A percentile compares a stretch with the other conserved stretches of the same genome.
Conservation (phyloP, 192 early-diverging fungal species). For the Coemansia sp. region DNA sequence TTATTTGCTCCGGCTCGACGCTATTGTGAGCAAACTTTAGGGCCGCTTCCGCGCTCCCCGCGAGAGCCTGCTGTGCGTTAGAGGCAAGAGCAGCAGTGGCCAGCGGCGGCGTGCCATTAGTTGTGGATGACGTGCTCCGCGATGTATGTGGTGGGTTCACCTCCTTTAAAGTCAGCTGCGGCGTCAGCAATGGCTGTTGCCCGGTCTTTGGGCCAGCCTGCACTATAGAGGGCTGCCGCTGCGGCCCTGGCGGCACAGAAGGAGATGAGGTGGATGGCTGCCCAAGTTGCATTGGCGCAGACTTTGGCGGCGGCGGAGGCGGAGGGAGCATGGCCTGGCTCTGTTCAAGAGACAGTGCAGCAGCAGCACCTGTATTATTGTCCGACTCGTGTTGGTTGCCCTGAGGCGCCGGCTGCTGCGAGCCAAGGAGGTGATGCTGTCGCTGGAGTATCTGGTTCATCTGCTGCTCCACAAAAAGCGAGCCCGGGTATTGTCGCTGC, state of each 20-base stretch:
- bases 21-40: neutral
- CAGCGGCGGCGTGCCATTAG: conserved; percentile 23
- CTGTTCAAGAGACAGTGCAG: neutral
- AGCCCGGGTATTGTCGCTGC: neutral
- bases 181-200: neutral
- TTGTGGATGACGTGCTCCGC: conserved; percentile 15
- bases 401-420: neutral
- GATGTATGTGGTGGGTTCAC: neutral
- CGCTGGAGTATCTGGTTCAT: neutral
- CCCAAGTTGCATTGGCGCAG: neutral
- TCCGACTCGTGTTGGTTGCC: neutral
- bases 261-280: neutral
- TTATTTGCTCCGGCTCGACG: neutral
- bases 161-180: conserved; percentile 2
- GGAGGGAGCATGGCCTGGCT: conserved; percentile 6
- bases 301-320: neutral
- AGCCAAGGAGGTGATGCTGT: neutral
- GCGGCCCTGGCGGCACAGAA: neutral
- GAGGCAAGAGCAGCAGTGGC: conserved; percentile 1
- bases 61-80: neutral
- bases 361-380: neutral
- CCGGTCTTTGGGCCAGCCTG: neutral
- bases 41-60: neutral
- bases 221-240: neutral
- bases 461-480: neutral